Conservation (phyloP, 768 basidiomycete species). For the Termitomyces sp. region DNA sequence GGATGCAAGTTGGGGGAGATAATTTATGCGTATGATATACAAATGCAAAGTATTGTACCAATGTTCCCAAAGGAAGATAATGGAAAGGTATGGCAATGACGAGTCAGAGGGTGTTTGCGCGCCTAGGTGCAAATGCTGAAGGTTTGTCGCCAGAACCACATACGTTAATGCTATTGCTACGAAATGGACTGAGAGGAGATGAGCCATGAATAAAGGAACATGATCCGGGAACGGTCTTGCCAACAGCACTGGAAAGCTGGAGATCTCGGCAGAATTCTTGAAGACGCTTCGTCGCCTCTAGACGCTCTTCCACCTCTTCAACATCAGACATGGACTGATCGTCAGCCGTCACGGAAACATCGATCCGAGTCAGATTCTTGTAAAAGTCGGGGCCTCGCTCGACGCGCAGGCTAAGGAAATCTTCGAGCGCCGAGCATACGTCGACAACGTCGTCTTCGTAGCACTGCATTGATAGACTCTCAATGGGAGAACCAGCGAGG, state of each 20-base stretch:
- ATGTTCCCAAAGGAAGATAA: slow-evolving; percentile 1
- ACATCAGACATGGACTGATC: slow-evolving; percentile 22
- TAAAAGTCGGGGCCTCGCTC: slow-evolving; percentile 46
- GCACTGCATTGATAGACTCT: slow-evolving; percentile 51
- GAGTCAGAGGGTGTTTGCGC: slow-evolving; percentile 3
- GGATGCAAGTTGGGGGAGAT: not conserved
- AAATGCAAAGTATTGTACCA: slow-evolving; percentile 1
- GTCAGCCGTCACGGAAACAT: slow-evolving; percentile 40
- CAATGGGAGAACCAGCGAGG: slow-evolving; percentile 55
- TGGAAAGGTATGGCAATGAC: not conserved
- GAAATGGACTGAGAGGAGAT: slow-evolving; percentile 8
- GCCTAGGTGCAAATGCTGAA: not conserved
- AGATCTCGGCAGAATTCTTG: slow-evolving; percentile 48
- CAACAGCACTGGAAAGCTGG: slow-evolving; percentile 32
- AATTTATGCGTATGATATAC: slow-evolving; percentile 3
- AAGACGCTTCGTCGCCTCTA: slow-evolving; percentile 36
- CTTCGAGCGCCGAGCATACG: slow-evolving; percentile 48
- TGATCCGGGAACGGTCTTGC: slow-evolving; percentile 16
- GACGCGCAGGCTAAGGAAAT: slow-evolving; percentile 48
- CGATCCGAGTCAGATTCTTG: slow-evolving; percentile 41
- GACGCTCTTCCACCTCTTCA: slow-evolving; percentile 34
- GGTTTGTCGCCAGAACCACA: not conserved
- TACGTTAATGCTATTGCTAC: not conserved
- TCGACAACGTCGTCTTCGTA: slow-evolving; percentile 63
- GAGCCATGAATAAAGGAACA: not conserved